Evolutionary conservation across 73 alveolate species (phyloP), one percentile per base, ranked within the genome.

Genomic region (Stentor coeruleus): DNA sequence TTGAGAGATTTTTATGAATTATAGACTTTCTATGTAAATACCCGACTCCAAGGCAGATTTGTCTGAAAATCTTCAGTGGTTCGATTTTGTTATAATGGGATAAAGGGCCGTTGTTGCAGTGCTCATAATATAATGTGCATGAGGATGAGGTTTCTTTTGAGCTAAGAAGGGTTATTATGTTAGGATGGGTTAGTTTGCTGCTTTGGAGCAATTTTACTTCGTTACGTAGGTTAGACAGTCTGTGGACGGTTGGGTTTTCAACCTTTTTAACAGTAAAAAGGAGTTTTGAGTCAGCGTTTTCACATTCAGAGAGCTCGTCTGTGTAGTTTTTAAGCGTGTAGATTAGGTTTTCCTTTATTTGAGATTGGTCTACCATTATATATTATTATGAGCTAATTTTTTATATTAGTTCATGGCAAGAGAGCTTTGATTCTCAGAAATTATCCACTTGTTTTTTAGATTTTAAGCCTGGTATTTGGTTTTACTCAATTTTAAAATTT

Each of bases 61-160:
- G 79, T 28, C 0, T 28, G 11, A 66, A 66, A 20, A 31, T 26
- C 14, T 66, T 26, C 37, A 66, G 33, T 28, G 79, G 79, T 20
- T 66, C 79, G n/a, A 20, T 20, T 2, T 20, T 31, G n/a, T 37
- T 26, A 20, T 66, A 20, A 31, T 33, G 11, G 11, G n/a, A 31
- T 1, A 66, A 33, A 31, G 79, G 37, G 79, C 79, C 79, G 39
- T 40, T 40, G 40, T 66, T 31, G 37, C 79, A 66, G 33, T 66
- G 79, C 79, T 66, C 79, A 66, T 66, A 66, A 1, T 28, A 31
- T 20, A 66, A 26, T 33, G 37, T 28, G 15, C 37, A 66, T 37
- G 79, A 66, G 39, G 26, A 20, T 26, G n/a, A 37, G 33, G 79
- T 20, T 66, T 66, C 79, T 40, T 66, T 33, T 26, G 79, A 37